Evolutionary conservation across 352 stramenopile species (phyloP).

Genomic region (Phytophthora litchii): DNA sequence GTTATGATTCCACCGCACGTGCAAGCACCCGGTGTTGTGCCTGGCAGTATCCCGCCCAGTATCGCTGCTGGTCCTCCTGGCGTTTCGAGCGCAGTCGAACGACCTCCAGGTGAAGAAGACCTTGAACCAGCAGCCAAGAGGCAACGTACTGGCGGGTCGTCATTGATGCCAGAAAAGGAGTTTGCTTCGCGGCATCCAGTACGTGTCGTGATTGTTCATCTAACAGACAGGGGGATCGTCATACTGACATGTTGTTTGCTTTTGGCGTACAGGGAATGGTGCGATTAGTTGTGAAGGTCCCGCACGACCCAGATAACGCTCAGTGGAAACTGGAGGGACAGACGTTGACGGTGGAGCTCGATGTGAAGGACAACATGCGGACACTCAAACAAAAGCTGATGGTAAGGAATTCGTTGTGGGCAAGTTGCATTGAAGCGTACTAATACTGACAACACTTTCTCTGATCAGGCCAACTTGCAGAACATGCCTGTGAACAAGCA

Average conservation of each 20-base stretch:
- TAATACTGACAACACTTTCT: neutral
- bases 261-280: slow-evolving; percentile 56
- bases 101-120: slow-evolving; percentile 43
- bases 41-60: slow-evolving; percentile 37
- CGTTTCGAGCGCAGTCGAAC: slow-evolving; percentile 18
- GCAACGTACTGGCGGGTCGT: slow-evolving; percentile 64
- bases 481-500: slow-evolving; percentile 96
- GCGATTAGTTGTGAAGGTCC: slow-evolving; percentile 77
- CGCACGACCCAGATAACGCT: slow-evolving; percentile 88
- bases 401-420: slow-evolving; percentile 33
- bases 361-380: slow-evolving; percentile 91
- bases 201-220: slow-evolving; percentile 17
- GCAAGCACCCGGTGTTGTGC: slow-evolving; percentile 23
- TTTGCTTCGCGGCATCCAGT: slow-evolving; percentile 81
- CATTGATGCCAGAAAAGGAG: slow-evolving; percentile 79
- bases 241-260: slow-evolving; percentile 11
- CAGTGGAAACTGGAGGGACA: slow-evolving; percentile 95
- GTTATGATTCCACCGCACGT: slow-evolving; percentile 32
- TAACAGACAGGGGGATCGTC: slow-evolving; percentile 1
- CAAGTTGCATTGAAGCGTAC: neutral
- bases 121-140: slow-evolving; percentile 70
- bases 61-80: slow-evolving; percentile 45
- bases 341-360: slow-evolving; percentile 87
- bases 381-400: slow-evolving; percentile 92
- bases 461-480: slow-evolving; percentile 65